phyloP scores from a whole-genome alignment of 176 grass and related monocot genomes.

The Alopecurus myosuroides region DNA sequence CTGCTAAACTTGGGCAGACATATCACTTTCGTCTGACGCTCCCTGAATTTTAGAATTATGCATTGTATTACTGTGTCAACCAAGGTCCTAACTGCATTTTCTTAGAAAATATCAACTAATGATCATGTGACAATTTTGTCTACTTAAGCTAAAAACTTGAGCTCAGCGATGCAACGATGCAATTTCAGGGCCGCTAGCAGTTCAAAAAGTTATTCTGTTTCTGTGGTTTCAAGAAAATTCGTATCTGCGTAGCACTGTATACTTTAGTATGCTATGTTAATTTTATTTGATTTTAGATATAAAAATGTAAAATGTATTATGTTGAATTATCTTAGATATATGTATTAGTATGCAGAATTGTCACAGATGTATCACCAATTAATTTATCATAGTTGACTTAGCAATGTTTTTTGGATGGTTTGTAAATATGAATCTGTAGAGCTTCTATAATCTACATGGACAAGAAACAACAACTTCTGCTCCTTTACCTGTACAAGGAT shows the following conservation, averaged over 20 bases:
- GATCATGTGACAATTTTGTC: not conserved
- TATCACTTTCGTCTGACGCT: not conserved
- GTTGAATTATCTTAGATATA: not conserved
- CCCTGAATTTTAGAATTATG: not conserved
- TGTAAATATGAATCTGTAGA: not conserved
- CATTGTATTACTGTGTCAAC: not conserved
- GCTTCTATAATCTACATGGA: not conserved
- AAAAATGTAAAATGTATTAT: not conserved
- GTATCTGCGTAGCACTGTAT: not conserved
- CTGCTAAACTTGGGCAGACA: not conserved
- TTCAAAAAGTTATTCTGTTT: not conserved
- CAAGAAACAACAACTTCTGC: not conserved
- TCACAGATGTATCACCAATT: not conserved
- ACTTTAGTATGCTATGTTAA: not conserved
- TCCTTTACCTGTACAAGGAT: not conserved
- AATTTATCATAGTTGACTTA: not conserved
- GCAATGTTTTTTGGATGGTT: not conserved
- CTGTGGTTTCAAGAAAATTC: not conserved
- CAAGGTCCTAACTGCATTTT: not conserved
- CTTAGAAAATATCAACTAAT: not conserved
- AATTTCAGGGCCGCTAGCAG: not conserved
- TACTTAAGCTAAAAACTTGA: not conserved
- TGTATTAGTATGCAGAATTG: not conserved
- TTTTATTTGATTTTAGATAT: not conserved
- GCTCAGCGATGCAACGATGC: not conserved